These are phyloP conservation scores for Inga oerstediana DNA, from an alignment of 306 rosid species.

Conservation along the genomic window DNA sequence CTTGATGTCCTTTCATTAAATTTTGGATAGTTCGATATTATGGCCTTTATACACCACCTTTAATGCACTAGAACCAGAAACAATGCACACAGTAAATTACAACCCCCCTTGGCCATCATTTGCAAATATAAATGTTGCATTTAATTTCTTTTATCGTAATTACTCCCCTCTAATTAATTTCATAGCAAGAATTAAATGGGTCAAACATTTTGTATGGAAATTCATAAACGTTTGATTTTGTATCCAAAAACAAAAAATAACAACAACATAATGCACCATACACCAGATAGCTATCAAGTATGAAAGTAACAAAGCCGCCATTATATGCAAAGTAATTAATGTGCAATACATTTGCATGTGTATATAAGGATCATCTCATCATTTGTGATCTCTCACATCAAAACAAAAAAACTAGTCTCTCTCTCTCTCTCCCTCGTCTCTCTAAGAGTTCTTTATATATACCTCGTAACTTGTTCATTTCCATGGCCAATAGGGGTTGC, in stretches of 20 bases:
- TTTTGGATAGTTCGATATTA: constrained; percentile 3
- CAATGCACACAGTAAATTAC: not conserved
- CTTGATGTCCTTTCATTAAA: not conserved
- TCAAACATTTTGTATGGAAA: constrained; percentile 20
- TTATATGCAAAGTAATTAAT: constrained; percentile 23
- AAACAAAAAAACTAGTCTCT: not conserved
- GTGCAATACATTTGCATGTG: not conserved
- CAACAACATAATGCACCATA: not conserved
- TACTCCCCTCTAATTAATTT: not conserved
- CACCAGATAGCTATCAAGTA: not conserved
- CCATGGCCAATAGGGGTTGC: constrained; percentile 33
- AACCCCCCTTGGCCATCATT: not conserved
- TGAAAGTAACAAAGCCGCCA: not conserved
- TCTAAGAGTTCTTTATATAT: not conserved
- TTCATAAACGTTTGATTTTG: constrained; percentile 1
- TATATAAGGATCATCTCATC: constrained; percentile 11
- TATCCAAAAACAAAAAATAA: not conserved
- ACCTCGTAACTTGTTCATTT: not conserved
- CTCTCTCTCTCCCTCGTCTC: not conserved
- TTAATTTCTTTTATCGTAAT: constrained; percentile 19
- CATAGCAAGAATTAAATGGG: constrained; percentile 22
- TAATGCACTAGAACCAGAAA: not conserved
- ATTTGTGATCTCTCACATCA: not conserved
- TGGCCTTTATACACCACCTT: not conserved
- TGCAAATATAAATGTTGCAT: constrained; percentile 12